These are phyloP conservation scores for Globisporangium cederbergense DNA, from an alignment of 352 stramenopile genomes.

Conservation along the genomic window DNA sequence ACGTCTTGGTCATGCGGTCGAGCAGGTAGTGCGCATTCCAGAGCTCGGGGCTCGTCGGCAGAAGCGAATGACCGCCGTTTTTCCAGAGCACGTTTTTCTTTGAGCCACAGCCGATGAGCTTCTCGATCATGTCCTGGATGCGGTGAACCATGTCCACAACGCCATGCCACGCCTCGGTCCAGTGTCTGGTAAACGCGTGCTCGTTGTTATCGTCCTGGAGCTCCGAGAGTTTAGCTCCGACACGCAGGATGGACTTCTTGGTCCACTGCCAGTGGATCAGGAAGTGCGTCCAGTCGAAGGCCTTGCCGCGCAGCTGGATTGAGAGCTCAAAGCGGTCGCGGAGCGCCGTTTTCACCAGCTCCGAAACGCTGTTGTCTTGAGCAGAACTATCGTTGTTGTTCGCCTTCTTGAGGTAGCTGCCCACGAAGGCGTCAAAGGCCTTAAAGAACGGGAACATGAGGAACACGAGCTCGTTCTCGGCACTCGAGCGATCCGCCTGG, in stretches of 20 bases:
- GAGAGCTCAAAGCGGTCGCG: conserved; percentile 77
- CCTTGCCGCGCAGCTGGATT: conserved; percentile 51
- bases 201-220: background rate
- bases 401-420: conserved; percentile 20
- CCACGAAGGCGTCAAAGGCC: conserved; percentile 50
- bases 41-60: conserved; percentile 56
- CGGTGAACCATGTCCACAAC: conserved; percentile 71
- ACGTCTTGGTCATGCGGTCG: conserved; percentile 56
- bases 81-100: conserved; percentile 92
- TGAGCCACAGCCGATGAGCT: conserved; percentile 56
- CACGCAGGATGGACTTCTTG: conserved; percentile 52
- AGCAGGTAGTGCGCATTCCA: conserved; percentile 75
- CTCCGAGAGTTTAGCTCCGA: conserved; percentile 13
- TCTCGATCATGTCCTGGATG: conserved; percentile 67
- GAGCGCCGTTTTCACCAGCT: conserved; percentile 36
- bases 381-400: background rate
- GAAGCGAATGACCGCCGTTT: conserved; percentile 79
- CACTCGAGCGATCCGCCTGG: conserved; percentile 62
- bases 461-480: conserved; percentile 74
- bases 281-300: conserved; percentile 79
- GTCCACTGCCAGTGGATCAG: conserved; percentile 81
- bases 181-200: conserved; percentile 2
- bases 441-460: conserved; percentile 68
- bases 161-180: conserved; percentile 32
- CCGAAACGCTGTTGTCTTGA: conserved; percentile 9